Base-by-base conservation (phyloP, 202 grass and related monocot genomes). In the Panicum virgatum region DNA sequence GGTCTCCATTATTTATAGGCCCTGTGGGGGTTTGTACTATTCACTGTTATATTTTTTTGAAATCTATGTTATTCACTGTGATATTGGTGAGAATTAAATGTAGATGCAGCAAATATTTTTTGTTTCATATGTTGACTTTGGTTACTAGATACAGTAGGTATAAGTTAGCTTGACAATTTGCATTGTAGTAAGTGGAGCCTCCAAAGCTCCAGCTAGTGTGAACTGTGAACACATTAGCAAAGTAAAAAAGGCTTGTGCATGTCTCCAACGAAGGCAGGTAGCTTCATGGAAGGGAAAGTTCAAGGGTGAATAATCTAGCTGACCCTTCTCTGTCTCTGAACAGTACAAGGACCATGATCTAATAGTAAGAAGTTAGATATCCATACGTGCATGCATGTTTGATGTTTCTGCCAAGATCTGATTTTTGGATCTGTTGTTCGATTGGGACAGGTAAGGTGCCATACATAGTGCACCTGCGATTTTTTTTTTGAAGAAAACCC, bases 1-100 rank as follows among this genome's bases (percentile, higher is more conserved):
- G 48, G 69, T 10, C 48, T 66, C 69, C 39, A 75, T n/a, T n/a
- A n/a, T 86, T 86, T 86, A 86, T 75, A 86, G 77, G 60, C 60
- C 51, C 5, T 45, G 6, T 11, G 46, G 5, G 53, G 6, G 23
- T 54, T 5, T 73, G 56, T 62, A 47, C 12, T 38, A 7, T 19
- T 46, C 7, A n/a, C n/a, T n/a, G n/a, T n/a, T n/a, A n/a, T n/a
- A n/a, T n/a, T n/a, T n/a, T n/a, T n/a, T n/a, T n/a, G n/a, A n/a
- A n/a, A n/a, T n/a, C n/a, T n/a, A n/a, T n/a, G n/a, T n/a, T n/a
- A n/a, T n/a, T n/a, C n/a, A 42, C 5, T 20, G 43, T 10, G 67
- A 26, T 60, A 14, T 18, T 44, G 58, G 23, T 44, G 38, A 75
- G 51, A 57, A 23, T 7, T 58, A 53, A n/a, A 45, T 12, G 18